Conservation (phyloP, 2,329 filamentous ascomycete genomes). For the Aspergillus melleus region DNA sequence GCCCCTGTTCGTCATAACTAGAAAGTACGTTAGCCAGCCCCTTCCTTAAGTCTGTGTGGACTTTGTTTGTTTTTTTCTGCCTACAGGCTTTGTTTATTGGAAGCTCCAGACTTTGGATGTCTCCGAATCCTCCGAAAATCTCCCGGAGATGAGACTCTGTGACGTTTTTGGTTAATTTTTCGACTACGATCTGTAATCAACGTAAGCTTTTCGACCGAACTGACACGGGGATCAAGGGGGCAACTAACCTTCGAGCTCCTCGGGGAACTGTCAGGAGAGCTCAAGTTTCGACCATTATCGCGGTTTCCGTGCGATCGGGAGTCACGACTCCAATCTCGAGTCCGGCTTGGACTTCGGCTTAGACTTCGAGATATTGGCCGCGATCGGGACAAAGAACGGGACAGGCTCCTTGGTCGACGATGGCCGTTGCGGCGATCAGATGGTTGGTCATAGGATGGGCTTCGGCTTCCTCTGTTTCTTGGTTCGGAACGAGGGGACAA, state of each 20-base stretch:
- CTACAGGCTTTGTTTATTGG: slow-evolving; percentile 84
- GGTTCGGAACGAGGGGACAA: slow-evolving; percentile 36
- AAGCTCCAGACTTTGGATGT: slow-evolving; percentile 82
- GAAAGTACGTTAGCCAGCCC: background rate
- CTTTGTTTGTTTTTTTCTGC: slow-evolving; percentile 24
- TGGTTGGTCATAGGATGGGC: slow-evolving; percentile 25
- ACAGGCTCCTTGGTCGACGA: slow-evolving; percentile 27
- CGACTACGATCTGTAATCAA: slow-evolving; percentile 75
- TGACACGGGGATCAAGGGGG: background rate
- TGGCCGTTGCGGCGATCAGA: slow-evolving; percentile 26
- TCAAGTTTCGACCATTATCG: slow-evolving; percentile 30
- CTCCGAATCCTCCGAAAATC: slow-evolving; percentile 87
- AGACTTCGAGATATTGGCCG: slow-evolving; percentile 35
- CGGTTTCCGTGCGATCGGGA: slow-evolving; percentile 37
- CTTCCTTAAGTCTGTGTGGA: too few relatives aligned
- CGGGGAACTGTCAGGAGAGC: slow-evolving; percentile 23
- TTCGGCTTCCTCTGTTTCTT: slow-evolving; percentile 29
- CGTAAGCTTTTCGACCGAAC: background rate
- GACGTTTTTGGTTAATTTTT: slow-evolving; percentile 93
- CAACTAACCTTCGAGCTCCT: slow-evolving; percentile 39
- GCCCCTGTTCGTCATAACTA: slow-evolving; percentile 85
- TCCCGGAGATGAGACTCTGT: slow-evolving; percentile 84
- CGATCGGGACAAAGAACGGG: slow-evolving; percentile 30
- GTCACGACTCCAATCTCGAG: slow-evolving; percentile 35
- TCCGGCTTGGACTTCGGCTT: slow-evolving; percentile 42